Percentiles rank a stretch among this genome's conserved stretches.
These are phyloP conservation scores for Paulownia fortunei DNA, from an alignment of 257 asterid genomes.

Conservation along the genomic window DNA sequence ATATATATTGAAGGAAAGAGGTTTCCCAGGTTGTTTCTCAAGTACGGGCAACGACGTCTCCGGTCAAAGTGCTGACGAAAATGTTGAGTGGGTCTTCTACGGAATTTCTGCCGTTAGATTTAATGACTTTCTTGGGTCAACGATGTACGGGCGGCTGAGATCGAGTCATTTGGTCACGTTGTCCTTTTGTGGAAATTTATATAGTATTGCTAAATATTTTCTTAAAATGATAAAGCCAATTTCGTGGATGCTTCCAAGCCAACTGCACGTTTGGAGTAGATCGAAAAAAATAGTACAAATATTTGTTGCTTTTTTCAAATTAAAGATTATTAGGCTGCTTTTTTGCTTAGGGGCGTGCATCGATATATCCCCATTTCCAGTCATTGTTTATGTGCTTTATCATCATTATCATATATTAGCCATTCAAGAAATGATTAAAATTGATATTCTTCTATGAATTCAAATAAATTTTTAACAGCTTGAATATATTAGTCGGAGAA, in stretches of 20 bases:
- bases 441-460: too few species aligned
- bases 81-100: conserved; percentile 25
- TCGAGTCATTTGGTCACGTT: not conserved
- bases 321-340: not conserved
- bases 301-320: not conserved
- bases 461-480: too few species aligned
- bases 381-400: not conserved
- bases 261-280: not conserved
- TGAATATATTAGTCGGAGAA: too few species aligned
- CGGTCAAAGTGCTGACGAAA: conserved; percentile 23
- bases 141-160: not conserved
- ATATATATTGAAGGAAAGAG: not conserved
- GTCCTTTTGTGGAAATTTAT: not conserved
- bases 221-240: not conserved
- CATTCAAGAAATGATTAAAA: too few species aligned
- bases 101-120: not conserved
- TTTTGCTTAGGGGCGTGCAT: too few species aligned
- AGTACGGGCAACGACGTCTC: not conserved
- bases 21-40: conserved; percentile 5
- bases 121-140: not conserved
- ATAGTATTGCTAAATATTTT: too few species aligned
- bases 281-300: not conserved
- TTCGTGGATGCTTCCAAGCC: not conserved
- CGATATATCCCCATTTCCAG: too few species aligned
- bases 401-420: too few species aligned